Conservation (phyloP, 179 eudicot species). For the Silene vulgaris region DNA sequence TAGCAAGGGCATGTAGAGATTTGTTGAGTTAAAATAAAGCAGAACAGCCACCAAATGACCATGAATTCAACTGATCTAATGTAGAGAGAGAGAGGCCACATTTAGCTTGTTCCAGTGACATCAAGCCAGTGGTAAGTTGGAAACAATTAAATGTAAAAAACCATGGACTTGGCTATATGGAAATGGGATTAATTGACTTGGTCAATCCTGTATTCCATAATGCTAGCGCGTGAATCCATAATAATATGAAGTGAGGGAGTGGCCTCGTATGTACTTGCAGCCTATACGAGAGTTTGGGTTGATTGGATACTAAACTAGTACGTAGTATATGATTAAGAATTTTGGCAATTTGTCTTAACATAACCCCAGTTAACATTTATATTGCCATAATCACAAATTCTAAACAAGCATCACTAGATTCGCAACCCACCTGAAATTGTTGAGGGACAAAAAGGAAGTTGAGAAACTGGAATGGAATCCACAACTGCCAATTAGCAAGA, state of each 20-base stretch:
- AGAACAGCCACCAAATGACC: too few species aligned
- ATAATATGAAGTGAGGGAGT: neutral
- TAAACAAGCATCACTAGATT: neutral
- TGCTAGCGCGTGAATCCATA: neutral
- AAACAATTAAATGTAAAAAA: neutral
- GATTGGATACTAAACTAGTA: neutral
- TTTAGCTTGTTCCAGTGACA: neutral
- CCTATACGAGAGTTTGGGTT: neutral
- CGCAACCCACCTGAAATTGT: constrained; percentile 64
- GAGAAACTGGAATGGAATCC: constrained; percentile 95
- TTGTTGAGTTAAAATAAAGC: too few species aligned
- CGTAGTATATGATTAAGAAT: neutral
- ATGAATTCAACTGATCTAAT: too few species aligned
- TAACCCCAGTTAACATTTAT: neutral
- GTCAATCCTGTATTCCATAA: neutral
- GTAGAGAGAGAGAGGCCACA: too few species aligned
- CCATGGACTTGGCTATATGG: too few species aligned
- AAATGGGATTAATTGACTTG: neutral
- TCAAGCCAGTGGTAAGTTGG: neutral
- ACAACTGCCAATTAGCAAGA: constrained; percentile 81
- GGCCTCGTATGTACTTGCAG: neutral
- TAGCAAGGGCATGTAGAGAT: too few species aligned
- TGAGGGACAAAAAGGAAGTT: constrained; percentile 88
- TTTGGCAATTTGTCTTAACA: neutral
- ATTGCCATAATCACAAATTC: neutral